Percentiles rank a stretch among this genome's conserved stretches.
These are phyloP conservation scores for Trichoderma gracile DNA, from an alignment of 2,329 filamentous ascomycete genomes.

Conservation along the genomic window DNA sequence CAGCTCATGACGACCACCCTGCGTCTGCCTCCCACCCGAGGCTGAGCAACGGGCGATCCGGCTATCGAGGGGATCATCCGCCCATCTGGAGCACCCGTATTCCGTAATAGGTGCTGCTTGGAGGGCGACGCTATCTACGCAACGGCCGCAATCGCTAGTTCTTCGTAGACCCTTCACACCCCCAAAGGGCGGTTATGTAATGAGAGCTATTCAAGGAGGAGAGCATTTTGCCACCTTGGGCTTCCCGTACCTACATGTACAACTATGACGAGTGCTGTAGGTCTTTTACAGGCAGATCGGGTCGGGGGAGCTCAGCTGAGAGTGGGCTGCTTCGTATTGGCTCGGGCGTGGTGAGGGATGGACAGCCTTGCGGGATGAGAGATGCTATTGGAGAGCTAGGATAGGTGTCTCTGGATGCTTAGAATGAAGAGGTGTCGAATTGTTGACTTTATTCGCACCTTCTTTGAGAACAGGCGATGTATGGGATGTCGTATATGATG, in stretches of 20 bases:
- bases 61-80: conserved; percentile 15
- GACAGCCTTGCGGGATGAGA: background rate
- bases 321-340: background rate
- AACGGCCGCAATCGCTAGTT: background rate
- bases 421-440: background rate
- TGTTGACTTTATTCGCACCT: too few relatives aligned
- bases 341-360: background rate
- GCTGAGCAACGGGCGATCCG: conserved; percentile 12
- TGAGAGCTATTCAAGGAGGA: conserved; percentile 2
- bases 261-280: too few relatives aligned
- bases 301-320: background rate
- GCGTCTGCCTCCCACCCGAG: background rate
- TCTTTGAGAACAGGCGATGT: background rate
- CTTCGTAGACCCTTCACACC: background rate
- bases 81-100: conserved; percentile 1
- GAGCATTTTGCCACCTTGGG: conserved; percentile 7
- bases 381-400: background rate
- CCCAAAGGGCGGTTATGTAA: conserved; percentile 1
- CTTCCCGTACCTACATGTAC: background rate
- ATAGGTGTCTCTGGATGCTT: background rate
- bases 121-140: conserved; percentile 1
- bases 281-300: too few relatives aligned
- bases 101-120: background rate
- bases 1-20: background rate
- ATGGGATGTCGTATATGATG: background rate